phyloP scores from a whole-genome alignment of 176 grass and related monocot genomes.

The Leersia perrieri region DNA sequence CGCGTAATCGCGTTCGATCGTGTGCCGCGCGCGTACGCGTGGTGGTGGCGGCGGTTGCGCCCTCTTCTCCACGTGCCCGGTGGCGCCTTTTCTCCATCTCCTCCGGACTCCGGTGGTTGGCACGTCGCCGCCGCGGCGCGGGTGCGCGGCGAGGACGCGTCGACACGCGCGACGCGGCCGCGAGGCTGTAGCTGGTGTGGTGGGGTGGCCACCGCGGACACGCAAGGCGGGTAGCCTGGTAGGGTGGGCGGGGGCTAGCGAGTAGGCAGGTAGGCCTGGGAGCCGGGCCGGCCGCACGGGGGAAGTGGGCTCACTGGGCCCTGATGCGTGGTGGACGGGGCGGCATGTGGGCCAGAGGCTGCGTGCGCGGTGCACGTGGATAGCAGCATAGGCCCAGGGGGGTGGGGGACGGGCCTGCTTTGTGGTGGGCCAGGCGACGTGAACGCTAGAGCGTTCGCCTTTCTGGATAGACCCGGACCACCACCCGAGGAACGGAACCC shows the following conservation, averaged over 20 bases:
- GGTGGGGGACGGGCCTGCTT: not conserved
- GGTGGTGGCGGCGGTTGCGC: constrained; percentile 10
- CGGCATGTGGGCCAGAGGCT: not conserved
- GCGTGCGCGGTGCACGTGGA: not conserved
- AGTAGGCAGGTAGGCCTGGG: not conserved
- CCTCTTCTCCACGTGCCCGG: not conserved
- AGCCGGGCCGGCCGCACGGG: not conserved
- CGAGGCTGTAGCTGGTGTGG: too few species aligned
- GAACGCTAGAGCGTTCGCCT: not conserved
- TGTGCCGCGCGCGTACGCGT: not conserved
- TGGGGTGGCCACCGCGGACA: not conserved
- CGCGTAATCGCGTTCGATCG: not conserved
- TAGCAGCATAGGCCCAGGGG: not conserved
- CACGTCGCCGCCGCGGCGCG: not conserved
- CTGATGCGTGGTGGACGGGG: not conserved
- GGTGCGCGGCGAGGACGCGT: not conserved
- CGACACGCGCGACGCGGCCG: not conserved
- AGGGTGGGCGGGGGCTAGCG: constrained; percentile 36
- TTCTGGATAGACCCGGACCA: not conserved
- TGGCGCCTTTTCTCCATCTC: not conserved
- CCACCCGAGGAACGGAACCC: too few species aligned
- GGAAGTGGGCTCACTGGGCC: not conserved
- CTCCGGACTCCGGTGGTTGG: not conserved
- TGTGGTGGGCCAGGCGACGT: not conserved
- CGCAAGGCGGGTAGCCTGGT: not conserved